Percentiles rank a stretch among this genome's conserved stretches.
These are phyloP conservation scores for Blastobotrys americana DNA, from an alignment of 805 yeast species.

Conservation along the genomic window DNA sequence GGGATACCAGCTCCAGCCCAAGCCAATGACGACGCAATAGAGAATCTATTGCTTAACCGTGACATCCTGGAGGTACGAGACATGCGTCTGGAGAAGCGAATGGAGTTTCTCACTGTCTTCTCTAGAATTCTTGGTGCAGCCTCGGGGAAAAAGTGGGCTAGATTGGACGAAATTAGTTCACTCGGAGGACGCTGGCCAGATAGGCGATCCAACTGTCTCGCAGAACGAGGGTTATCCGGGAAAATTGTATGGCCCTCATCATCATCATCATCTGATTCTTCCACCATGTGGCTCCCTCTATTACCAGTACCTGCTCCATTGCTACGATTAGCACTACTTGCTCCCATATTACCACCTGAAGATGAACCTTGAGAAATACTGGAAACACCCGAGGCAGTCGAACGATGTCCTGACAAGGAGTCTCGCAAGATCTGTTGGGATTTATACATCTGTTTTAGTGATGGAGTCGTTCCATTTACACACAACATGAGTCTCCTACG, in stretches of 20 bases:
- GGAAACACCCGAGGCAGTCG: not conserved
- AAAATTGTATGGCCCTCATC: constrained; percentile 8
- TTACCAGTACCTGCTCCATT: not conserved
- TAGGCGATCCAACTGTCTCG: constrained; percentile 7
- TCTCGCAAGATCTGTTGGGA: constrained; percentile 22
- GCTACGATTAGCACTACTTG: not conserved
- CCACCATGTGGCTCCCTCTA: not conserved
- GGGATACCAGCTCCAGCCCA: constrained; percentile 15
- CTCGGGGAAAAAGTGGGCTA: constrained; percentile 87
- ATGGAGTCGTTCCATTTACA: constrained; percentile 55
- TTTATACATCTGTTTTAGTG: constrained; percentile 25
- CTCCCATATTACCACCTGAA: no score
- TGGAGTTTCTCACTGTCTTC: constrained; percentile 76
- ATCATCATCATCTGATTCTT: constrained; percentile 10
- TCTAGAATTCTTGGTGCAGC: constrained; percentile 64
- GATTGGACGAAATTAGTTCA: constrained; percentile 79
- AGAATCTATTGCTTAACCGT: constrained; percentile 6
- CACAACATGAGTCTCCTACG: constrained; percentile 66
- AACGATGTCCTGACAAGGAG: constrained; percentile 5
- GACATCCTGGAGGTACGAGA: constrained; percentile 36
- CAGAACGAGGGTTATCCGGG: constrained; percentile 7
- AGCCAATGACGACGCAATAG: constrained; percentile 23
- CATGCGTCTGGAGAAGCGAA: constrained; percentile 64
- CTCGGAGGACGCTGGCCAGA: constrained; percentile 87
- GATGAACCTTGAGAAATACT: not conserved